Conservation (phyloP, 306 rosid genomes). For the Leucaena leucocephala region DNA sequence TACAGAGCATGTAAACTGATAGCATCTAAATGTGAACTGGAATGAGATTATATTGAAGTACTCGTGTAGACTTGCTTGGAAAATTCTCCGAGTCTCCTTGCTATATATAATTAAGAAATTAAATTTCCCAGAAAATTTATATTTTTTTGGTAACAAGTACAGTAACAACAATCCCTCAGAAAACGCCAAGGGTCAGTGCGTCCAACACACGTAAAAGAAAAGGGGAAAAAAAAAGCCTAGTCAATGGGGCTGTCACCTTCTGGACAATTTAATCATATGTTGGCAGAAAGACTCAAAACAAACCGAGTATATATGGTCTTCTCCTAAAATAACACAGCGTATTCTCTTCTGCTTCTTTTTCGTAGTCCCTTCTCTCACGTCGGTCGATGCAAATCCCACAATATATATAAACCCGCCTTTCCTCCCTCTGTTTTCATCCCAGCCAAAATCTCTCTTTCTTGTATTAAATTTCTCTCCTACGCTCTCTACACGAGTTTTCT, state of each 20-base stretch:
- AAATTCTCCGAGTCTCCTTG: not conserved
- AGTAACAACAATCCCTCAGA: not conserved
- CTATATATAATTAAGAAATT: not conserved
- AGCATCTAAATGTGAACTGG: too few species aligned
- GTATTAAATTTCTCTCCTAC: too few species aligned
- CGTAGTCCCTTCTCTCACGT: not conserved
- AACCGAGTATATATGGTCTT: not conserved
- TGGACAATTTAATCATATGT: not conserved
- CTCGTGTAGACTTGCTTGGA: not conserved
- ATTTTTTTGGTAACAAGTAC: too few species aligned
- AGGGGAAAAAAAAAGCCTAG: not conserved
- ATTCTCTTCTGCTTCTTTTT: not conserved
- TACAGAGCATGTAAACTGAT: too few species aligned
- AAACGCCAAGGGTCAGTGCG: not conserved
- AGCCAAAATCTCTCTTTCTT: too few species aligned
- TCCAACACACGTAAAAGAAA: too few species aligned
- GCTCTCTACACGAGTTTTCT: too few species aligned
- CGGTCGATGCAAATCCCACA: not conserved
- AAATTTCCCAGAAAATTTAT: not conserved
- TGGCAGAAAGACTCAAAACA: not conserved
- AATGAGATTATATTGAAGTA: too few species aligned
- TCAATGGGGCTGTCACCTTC: not conserved
- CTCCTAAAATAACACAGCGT: not conserved
- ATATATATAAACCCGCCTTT: not conserved
- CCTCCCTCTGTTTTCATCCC: not conserved